Evolutionary conservation across 179 eudicot genomes (phyloP).

Genomic region (Beta lomatogona): DNA sequence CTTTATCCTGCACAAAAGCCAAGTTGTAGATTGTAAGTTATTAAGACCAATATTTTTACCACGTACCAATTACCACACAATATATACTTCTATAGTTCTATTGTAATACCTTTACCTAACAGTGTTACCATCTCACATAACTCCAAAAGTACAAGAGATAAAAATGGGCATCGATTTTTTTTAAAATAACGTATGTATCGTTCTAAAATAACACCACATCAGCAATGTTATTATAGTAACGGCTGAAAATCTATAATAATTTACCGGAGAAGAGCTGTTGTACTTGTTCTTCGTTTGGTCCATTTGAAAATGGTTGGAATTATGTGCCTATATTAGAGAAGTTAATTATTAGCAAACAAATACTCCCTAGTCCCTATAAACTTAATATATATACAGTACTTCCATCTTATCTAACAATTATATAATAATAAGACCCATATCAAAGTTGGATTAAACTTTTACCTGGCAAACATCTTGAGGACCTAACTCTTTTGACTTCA

Average conservation of each 20-base stretch:
- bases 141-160: no score
- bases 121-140: no score
- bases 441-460: not conserved
- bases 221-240: not conserved
- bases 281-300: constrained; percentile 4
- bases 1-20: constrained; percentile 23
- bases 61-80: not conserved
- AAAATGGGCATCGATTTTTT: no score
- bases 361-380: not conserved
- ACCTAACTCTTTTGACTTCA: constrained; percentile 22
- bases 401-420: not conserved
- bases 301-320: not conserved
- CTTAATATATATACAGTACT: not conserved
- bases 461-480: constrained; percentile 20
- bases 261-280: constrained; percentile 7
- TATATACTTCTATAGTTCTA: no score
- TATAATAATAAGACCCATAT: not conserved
- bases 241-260: not conserved
- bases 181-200: no score
- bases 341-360: not conserved
- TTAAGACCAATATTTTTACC: not conserved
- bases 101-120: no score
- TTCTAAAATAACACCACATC: no score
- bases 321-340: constrained; percentile 4
- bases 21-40: not conserved